Conservation (phyloP, 495 filamentous ascomycete species). For the Thermothielavioides terrestris region DNA sequence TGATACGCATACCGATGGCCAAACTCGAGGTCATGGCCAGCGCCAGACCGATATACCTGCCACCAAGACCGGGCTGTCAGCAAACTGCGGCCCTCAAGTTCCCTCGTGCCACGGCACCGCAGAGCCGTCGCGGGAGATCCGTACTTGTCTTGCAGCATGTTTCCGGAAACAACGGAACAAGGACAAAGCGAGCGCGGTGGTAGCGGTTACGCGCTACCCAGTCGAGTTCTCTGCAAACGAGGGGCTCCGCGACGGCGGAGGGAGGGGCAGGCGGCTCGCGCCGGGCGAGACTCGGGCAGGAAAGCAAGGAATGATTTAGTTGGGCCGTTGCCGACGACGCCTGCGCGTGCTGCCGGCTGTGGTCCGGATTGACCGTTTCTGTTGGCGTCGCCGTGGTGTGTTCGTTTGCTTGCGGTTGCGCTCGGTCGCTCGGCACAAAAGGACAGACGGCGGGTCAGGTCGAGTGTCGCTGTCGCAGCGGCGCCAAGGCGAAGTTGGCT, state of each 20-base stretch:
- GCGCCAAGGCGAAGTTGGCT: no score
- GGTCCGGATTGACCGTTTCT: background rate
- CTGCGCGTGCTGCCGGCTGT: conserved; percentile 1
- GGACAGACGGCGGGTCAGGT: conserved; percentile 1
- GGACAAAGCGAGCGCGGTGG: conserved; percentile 26
- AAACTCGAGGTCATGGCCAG: conserved; percentile 87
- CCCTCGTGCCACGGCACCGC: background rate
- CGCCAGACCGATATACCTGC: conserved; percentile 81
- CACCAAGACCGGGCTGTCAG: conserved; percentile 11
- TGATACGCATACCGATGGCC: conserved; percentile 70
- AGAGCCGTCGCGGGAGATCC: conserved; percentile 19
- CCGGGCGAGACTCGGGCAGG: conserved; percentile 29
- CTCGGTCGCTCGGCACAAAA: background rate
- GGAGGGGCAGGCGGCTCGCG: conserved; percentile 26
- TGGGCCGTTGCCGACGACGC: conserved; percentile 2
- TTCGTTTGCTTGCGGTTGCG: background rate
- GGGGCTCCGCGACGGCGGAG: background rate
- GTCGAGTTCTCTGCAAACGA: conserved; percentile 1
- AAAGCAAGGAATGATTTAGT: background rate
- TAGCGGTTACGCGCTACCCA: conserved; percentile 24
- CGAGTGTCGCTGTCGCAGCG: background rate
- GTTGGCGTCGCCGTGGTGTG: background rate
- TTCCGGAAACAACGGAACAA: conserved; percentile 27
- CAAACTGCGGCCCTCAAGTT: background rate
- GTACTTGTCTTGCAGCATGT: conserved; percentile 84